phyloP scores from a whole-genome alignment of 371 early-diverging fungal genomes.

The Mucor irregularis region DNA sequence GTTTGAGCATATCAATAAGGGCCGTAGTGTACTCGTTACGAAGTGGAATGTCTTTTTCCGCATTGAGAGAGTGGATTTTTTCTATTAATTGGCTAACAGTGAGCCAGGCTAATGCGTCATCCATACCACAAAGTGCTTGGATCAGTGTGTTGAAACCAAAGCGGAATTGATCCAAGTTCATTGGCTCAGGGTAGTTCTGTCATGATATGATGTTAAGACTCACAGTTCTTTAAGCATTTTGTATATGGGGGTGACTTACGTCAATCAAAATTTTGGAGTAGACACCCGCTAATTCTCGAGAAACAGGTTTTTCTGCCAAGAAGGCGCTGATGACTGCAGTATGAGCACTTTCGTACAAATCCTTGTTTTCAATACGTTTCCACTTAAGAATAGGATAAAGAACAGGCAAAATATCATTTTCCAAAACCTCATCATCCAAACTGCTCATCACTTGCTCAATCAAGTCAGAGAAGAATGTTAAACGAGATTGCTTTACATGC shows the following conservation, averaged over 20 bases:
- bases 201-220: background rate
- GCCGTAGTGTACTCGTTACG: slow-evolving; percentile 36
- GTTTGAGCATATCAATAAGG: slow-evolving; percentile 45
- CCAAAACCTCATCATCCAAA: slow-evolving; percentile 49
- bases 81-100: slow-evolving; percentile 52
- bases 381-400: slow-evolving; percentile 60
- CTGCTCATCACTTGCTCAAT: slow-evolving; percentile 52
- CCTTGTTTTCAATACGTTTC: slow-evolving; percentile 46
- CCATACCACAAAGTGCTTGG: slow-evolving; percentile 55
- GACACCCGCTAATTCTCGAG: slow-evolving; percentile 46
- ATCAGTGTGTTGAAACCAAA: slow-evolving; percentile 61
- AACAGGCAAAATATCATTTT: slow-evolving; percentile 50
- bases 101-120: slow-evolving; percentile 64
- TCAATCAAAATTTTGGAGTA: slow-evolving; percentile 51
- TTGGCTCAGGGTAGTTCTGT: slow-evolving; percentile 56
- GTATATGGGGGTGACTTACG: slow-evolving; percentile 23
- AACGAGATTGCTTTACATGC: slow-evolving; percentile 42
- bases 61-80: slow-evolving; percentile 28
- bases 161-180: slow-evolving; percentile 61
- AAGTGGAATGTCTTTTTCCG: slow-evolving; percentile 21
- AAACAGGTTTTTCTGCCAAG: slow-evolving; percentile 47
- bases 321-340: slow-evolving; percentile 58
- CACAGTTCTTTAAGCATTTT: background rate
- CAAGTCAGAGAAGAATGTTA: slow-evolving; percentile 55
- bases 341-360: slow-evolving; percentile 65